phyloP scores from a whole-genome alignment of 202 grass and related monocot genomes.

The Panicum virgatum region DNA sequence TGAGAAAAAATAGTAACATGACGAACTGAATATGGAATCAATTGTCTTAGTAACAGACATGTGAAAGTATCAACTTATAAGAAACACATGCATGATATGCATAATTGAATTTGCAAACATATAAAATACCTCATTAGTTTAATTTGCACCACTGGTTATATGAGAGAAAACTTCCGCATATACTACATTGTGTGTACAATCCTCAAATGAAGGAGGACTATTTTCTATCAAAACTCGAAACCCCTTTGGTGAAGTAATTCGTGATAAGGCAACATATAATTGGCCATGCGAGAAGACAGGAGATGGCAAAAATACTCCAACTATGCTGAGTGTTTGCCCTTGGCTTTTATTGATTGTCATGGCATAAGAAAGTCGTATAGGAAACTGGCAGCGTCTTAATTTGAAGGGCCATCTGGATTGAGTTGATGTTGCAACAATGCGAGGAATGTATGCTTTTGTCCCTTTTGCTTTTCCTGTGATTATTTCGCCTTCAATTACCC shows the following conservation, averaged over 20 bases:
- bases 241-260: conserved; percentile 17
- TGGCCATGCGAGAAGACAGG: conserved; percentile 15
- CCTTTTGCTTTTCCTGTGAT: conserved; percentile 4
- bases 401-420: too few relatives aligned
- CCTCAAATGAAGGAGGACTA: background rate
- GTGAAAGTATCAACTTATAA: too few relatives aligned
- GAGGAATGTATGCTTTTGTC: conserved; percentile 11
- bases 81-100: background rate
- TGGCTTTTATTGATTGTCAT: conserved; percentile 38
- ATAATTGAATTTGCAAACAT: background rate
- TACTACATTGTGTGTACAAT: conserved; percentile 33
- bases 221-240: background rate
- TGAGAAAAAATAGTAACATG: too few relatives aligned
- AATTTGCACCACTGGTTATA: background rate
- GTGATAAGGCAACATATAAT: conserved; percentile 27
- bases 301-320: too few relatives aligned
- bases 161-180: background rate
- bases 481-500: conserved; percentile 11
- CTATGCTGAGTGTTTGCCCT: too few relatives aligned
- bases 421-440: background rate
- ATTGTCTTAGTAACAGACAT: too few relatives aligned
- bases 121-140: background rate
- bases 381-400: background rate
- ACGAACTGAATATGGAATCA: too few relatives aligned
- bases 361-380: conserved; percentile 1